A percentile compares a stretch with the other conserved stretches of the same genome.
Evolutionary conservation across 208 protist species (phyloP).

Genomic region (Acanthamoeba lenticulata): DNA sequence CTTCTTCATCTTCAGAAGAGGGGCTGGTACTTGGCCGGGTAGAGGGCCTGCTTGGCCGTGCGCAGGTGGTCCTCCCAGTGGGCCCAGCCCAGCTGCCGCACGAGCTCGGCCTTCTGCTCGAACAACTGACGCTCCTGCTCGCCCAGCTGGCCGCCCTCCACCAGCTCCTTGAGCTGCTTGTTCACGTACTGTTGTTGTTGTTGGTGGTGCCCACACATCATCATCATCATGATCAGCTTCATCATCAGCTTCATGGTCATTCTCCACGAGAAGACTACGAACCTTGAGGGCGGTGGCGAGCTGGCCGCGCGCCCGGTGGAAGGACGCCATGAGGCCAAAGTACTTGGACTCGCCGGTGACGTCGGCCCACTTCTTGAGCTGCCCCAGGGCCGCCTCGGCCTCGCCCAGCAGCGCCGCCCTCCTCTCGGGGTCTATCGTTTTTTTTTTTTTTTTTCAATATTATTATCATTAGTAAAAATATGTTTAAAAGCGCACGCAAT

Average conservation of each 20-base stretch:
- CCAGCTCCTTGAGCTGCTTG: slow-evolving; percentile 42
- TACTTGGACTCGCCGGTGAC: slow-evolving; percentile 40
- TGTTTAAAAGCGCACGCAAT: background rate
- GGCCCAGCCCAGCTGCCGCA: background rate
- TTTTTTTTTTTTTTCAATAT: no score
- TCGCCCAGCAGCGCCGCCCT: background rate
- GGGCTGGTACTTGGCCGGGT: background rate
- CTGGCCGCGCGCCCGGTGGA: background rate
- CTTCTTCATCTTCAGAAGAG: background rate
- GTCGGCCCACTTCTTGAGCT: slow-evolving; percentile 61
- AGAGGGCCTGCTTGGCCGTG: slow-evolving; percentile 25
- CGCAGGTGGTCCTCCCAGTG: slow-evolving; percentile 11
- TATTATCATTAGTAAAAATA: no score
- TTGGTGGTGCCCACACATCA: background rate
- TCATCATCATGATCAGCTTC: no score
- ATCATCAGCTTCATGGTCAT: no score
- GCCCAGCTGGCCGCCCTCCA: background rate
- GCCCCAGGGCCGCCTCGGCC: background rate
- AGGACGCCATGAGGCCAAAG: background rate
- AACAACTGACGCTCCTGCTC: slow-evolving; percentile 24
- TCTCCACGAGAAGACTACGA: background rate
- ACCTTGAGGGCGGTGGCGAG: slow-evolving; percentile 51
- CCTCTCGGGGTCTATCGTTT: background rate
- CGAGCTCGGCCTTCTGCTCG: background rate
- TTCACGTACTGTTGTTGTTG: background rate